These are phyloP conservation scores for Cicer judaicum DNA, from an alignment of 306 rosid species.

Conservation along the genomic window DNA sequence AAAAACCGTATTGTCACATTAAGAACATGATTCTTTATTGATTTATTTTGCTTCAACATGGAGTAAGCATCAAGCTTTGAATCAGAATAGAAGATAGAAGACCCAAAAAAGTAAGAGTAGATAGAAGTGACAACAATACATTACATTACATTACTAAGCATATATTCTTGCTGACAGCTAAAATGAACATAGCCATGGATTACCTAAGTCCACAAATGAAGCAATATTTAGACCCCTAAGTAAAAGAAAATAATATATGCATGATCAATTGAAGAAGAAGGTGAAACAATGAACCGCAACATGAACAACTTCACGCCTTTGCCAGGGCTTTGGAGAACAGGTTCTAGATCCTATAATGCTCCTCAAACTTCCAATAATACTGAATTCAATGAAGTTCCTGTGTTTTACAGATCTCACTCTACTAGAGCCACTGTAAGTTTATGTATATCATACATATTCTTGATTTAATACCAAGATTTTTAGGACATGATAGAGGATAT, in stretches of 20 bases:
- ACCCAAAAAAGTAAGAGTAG: conserved; percentile 37
- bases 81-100: conserved; percentile 35
- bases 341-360: conserved; percentile 48
- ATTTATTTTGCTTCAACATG: conserved; percentile 31
- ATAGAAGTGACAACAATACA: conserved; percentile 24
- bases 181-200: conserved; percentile 34
- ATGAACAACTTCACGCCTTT: conserved; percentile 46
- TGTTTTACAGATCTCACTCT: conserved; percentile 48
- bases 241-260: conserved; percentile 30
- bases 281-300: conserved; percentile 56
- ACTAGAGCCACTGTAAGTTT: conserved; percentile 51
- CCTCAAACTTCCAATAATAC: conserved; percentile 36
- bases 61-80: conserved; percentile 51
- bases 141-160: conserved; percentile 20
- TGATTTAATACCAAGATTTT: background rate
- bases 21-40: conserved; percentile 50
- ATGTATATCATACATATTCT: conserved; percentile 35
- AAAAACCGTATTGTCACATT: conserved; percentile 19
- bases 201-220: conserved; percentile 16
- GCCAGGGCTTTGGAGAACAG: conserved; percentile 37
- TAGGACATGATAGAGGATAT: background rate
- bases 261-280: conserved; percentile 25
- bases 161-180: conserved; percentile 42
- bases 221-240: conserved; percentile 24
- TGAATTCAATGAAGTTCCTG: conserved; percentile 50